A percentile compares a stretch with the other conserved stretches of the same genome.
phyloP scores from a whole-genome alignment of 192 early-diverging fungal species.

The Mortierella claussenii region DNA sequence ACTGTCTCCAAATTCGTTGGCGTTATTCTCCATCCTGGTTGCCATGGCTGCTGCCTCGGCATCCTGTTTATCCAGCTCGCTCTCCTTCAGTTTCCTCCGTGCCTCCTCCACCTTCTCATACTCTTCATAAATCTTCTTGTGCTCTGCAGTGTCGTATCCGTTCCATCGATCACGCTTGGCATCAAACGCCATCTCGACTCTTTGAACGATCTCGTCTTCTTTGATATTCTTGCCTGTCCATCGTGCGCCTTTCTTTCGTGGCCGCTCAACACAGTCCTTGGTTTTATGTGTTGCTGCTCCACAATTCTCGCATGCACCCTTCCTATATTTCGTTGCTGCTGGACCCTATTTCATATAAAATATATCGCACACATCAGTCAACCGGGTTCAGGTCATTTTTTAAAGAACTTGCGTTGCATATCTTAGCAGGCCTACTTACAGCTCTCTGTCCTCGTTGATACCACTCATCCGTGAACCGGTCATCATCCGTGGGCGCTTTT shows the following conservation, averaged over 20 bases:
- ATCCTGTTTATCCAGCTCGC: slow-evolving; percentile 75
- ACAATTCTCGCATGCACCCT: slow-evolving; percentile 98
- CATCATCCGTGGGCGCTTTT: slow-evolving; percentile 55
- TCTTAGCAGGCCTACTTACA: no score
- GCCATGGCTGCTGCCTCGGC: slow-evolving; percentile 62
- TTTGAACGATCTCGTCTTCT: slow-evolving; percentile 86
- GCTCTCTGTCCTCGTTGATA: slow-evolving; percentile 80
- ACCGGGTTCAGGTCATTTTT: no score
- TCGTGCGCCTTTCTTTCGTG: slow-evolving; percentile 88
- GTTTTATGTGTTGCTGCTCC: slow-evolving; percentile 96
- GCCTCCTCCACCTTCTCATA: slow-evolving; percentile 94
- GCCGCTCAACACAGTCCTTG: slow-evolving; percentile 93
- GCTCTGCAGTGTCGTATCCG: slow-evolving; percentile 93
- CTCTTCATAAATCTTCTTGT: slow-evolving; percentile 83
- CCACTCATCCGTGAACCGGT: slow-evolving; percentile 70
- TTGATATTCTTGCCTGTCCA: slow-evolving; percentile 81
- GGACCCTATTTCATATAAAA: no score
- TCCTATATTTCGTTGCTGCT: slow-evolving; percentile 91
- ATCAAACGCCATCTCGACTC: slow-evolving; percentile 86
- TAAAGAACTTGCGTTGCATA: no score
- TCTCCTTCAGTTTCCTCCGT: slow-evolving; percentile 80
- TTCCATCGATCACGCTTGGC: slow-evolving; percentile 99
- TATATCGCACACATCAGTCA: no score
- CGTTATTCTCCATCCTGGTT: slow-evolving; percentile 59
- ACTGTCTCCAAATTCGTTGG: slow-evolving; percentile 65